Evolutionary conservation across 495 filamentous ascomycete genomes (phyloP).

Genomic region (Penicillium robsamsonii): DNA sequence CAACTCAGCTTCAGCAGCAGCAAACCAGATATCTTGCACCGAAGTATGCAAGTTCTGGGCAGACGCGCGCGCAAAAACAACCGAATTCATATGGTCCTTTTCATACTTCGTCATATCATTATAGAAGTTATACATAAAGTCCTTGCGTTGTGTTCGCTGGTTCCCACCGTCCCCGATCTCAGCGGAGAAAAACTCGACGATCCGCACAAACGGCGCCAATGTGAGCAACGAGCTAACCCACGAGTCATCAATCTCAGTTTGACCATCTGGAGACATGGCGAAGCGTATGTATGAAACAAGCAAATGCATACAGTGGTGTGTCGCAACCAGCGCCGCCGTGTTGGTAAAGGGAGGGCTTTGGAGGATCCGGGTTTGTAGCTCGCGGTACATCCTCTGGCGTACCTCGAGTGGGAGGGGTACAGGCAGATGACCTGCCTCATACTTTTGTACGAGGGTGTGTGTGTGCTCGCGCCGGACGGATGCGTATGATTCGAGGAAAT

Average conservation of each 20-base stretch:
- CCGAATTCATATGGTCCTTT: slow-evolving; percentile 42
- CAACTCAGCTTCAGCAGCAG: slow-evolving; percentile 37
- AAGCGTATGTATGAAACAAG: slow-evolving; percentile 42
- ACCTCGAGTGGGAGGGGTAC: slow-evolving; percentile 36
- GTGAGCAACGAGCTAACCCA: slow-evolving; percentile 48
- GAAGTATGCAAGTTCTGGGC: slow-evolving; percentile 36
- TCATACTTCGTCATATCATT: slow-evolving; percentile 36
- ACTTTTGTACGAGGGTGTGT: slow-evolving; percentile 41
- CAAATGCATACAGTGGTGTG: slow-evolving; percentile 47
- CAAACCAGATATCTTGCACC: slow-evolving; percentile 45
- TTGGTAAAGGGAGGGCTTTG: slow-evolving; percentile 45
- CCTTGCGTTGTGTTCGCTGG: slow-evolving; percentile 43
- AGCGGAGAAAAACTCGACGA: slow-evolving; percentile 47
- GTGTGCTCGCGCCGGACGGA: slow-evolving; percentile 43
- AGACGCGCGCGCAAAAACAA: slow-evolving; percentile 36
- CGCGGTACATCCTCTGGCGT: slow-evolving; percentile 39
- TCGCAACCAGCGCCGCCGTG: slow-evolving; percentile 42
- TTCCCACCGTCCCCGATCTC: slow-evolving; percentile 47
- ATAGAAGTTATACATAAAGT: slow-evolving; percentile 49
- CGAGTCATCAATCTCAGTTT: slow-evolving; percentile 33
- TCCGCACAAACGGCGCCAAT: slow-evolving; percentile 40
- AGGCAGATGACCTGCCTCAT: slow-evolving; percentile 40
- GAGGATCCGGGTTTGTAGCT: slow-evolving; percentile 41
- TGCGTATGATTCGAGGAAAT: slow-evolving; percentile 43
- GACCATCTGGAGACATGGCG: slow-evolving; percentile 34